phyloP scores from a whole-genome alignment of 768 basidiomycete species.

The Sistotremastrum suecicum region DNA sequence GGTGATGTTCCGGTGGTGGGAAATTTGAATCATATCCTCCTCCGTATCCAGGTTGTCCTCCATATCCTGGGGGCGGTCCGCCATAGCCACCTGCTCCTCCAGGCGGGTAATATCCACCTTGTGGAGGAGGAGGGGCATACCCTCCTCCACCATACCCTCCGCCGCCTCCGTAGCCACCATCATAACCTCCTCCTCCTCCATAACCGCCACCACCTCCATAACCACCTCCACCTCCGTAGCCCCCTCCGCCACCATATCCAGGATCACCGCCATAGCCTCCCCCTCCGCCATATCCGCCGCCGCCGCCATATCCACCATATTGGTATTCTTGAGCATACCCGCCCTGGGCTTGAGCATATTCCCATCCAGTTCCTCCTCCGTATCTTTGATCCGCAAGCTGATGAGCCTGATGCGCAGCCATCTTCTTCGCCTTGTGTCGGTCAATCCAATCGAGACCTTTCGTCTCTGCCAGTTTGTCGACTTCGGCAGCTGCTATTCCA shows the following conservation, averaged over 20 bases:
- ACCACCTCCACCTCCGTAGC: not conserved
- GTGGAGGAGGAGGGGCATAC: not conserved
- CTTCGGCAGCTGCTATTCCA: constrained; percentile 23
- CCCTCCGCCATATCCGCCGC: constrained; percentile 2
- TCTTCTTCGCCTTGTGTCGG: constrained; percentile 10
- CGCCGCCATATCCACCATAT: constrained; percentile 3
- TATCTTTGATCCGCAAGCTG: constrained; percentile 9
- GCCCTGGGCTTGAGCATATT: constrained; percentile 6
- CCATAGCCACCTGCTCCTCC: not conserved
- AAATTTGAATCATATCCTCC: not conserved
- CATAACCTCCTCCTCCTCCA: too few relatives aligned
- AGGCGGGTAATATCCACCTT: constrained; percentile 3
- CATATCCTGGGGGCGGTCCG: constrained; percentile 1
- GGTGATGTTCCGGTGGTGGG: not conserved
- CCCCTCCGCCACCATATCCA: not conserved
- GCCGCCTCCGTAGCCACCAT: too few relatives aligned
- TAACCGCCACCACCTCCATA: too few relatives aligned
- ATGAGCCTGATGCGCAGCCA: constrained; percentile 11
- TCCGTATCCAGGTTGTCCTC: not conserved
- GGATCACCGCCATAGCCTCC: not conserved
- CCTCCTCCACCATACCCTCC: not conserved
- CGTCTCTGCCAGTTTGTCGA: constrained; percentile 24
- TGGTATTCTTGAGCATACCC: constrained; percentile 8
- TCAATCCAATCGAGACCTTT: constrained; percentile 17
- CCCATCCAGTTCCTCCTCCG: constrained; percentile 7